Percentiles rank a stretch among this genome's conserved stretches.
phyloP scores from a whole-genome alignment of 371 early-diverging fungal species.

The Mycotypha africana region DNA sequence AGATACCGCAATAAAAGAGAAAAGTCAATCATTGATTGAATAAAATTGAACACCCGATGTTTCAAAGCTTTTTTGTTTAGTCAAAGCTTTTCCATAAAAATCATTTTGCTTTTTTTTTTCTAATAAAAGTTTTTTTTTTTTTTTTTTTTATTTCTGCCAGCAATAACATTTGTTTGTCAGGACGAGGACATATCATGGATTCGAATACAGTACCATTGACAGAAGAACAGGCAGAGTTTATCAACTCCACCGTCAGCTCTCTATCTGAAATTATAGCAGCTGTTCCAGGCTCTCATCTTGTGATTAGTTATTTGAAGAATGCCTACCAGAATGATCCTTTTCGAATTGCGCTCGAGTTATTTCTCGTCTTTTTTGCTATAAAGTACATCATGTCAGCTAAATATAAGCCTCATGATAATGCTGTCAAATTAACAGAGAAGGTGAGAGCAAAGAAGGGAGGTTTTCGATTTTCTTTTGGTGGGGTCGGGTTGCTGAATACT shows the following conservation, averaged over 20 bases:
- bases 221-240: slow-evolving; percentile 33
- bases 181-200: slow-evolving; percentile 1
- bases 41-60: too few relatives aligned
- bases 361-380: slow-evolving; percentile 83
- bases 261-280: slow-evolving; percentile 32
- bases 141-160: too few relatives aligned
- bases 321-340: slow-evolving; percentile 97
- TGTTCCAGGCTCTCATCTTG: slow-evolving; percentile 76
- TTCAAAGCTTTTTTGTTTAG: too few relatives aligned
- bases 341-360: slow-evolving; percentile 82
- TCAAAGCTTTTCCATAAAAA: not conserved
- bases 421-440: slow-evolving; percentile 81
- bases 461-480: too few relatives aligned
- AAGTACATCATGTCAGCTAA: slow-evolving; percentile 85
- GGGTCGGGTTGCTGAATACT: too few relatives aligned
- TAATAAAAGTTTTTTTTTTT: too few relatives aligned
- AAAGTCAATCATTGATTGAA: too few relatives aligned
- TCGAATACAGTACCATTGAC: not conserved
- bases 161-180: too few relatives aligned
- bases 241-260: slow-evolving; percentile 41
- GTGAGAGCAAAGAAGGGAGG: slow-evolving; percentile 25
- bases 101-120: too few relatives aligned
- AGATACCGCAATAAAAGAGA: too few relatives aligned
- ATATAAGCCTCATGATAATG: slow-evolving; percentile 79
- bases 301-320: slow-evolving; percentile 79